Evolutionary conservation across 2,329 filamentous ascomycete genomes (phyloP).

Genomic region (Aspergillus luchuensis): DNA sequence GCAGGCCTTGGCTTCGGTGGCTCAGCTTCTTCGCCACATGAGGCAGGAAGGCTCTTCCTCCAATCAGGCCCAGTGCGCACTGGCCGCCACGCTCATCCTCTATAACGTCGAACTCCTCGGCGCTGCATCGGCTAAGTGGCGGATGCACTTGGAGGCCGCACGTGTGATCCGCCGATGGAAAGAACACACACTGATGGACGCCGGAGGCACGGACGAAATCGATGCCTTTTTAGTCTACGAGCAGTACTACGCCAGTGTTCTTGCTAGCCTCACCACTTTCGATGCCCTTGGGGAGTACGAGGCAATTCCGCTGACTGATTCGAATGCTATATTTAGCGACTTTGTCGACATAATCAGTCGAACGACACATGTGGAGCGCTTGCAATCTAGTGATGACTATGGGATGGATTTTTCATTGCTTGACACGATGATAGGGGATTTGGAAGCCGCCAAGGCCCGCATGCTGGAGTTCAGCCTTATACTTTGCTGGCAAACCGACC

Average conservation of each 20-base stretch:
- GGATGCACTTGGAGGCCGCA: constrained; percentile 29
- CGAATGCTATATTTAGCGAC: constrained; percentile 25
- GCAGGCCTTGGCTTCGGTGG: constrained; percentile 15
- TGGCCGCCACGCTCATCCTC: constrained; percentile 30
- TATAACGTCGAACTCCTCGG: constrained; percentile 31
- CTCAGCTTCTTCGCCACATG: constrained; percentile 14
- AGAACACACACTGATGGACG: background rate
- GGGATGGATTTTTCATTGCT: background rate
- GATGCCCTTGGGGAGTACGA: constrained; percentile 19
- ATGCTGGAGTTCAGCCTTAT: constrained; percentile 19
- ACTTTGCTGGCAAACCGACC: constrained; percentile 19
- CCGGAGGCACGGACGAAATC: background rate
- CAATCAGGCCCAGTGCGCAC: constrained; percentile 11
- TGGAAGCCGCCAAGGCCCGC: constrained; percentile 17
- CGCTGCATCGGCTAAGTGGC: constrained; percentile 24
- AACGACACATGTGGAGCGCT: constrained; percentile 26
- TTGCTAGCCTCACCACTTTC: constrained; percentile 30
- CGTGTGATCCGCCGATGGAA: constrained; percentile 24
- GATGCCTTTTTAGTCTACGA: constrained; percentile 30
- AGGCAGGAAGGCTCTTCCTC: background rate
- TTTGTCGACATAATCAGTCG: constrained; percentile 28
- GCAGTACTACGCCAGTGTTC: constrained; percentile 31
- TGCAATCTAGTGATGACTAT: constrained; percentile 10
- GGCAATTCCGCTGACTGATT: constrained; percentile 15
- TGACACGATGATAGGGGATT: background rate